These are phyloP conservation scores for Salisapilia sapeloensis DNA, from an alignment of 352 stramenopile species.

Conservation along the genomic window DNA sequence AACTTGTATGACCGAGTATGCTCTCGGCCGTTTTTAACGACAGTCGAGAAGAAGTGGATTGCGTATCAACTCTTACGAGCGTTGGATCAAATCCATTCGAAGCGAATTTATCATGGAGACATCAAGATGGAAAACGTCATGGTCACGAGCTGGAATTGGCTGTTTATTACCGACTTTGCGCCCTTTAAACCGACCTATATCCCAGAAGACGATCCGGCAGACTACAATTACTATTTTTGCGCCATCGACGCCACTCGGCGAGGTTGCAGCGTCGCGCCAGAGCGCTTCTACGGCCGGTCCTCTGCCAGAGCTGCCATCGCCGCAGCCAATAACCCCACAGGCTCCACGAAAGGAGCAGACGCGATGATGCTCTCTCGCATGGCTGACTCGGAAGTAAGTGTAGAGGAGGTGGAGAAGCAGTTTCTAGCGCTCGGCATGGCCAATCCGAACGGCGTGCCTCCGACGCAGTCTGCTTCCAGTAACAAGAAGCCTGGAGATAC, in stretches of 20 bases:
- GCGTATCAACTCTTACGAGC: constrained; percentile 92
- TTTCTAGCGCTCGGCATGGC: constrained; percentile 38
- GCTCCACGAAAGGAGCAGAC: constrained; percentile 18
- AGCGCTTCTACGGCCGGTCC: constrained; percentile 74
- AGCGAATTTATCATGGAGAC: constrained; percentile 91
- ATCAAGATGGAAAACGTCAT: constrained; percentile 98
- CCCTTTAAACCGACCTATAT: constrained; percentile 92
- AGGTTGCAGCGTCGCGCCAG: constrained; percentile 92
- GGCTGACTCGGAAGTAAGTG: constrained; percentile 44
- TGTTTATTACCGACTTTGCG: constrained; percentile 94
- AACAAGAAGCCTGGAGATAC: constrained; percentile 23
- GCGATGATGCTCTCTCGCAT: constrained; percentile 51
- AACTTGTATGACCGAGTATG: constrained; percentile 95
- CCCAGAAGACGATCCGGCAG: constrained; percentile 89
- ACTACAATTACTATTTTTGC: constrained; percentile 93
- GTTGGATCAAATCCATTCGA: constrained; percentile 86
- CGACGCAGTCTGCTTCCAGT: constrained; percentile 6
- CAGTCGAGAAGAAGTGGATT: constrained; percentile 96
- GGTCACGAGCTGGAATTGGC: constrained; percentile 96
- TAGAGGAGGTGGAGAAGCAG: constrained; percentile 64
- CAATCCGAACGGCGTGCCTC: constrained; percentile 6
- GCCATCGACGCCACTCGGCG: constrained; percentile 71
- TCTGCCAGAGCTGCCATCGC: constrained; percentile 3
- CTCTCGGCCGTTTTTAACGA: constrained; percentile 88
- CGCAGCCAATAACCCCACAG: constrained; percentile 2